phyloP scores from a whole-genome alignment of 2,329 filamentous ascomycete species.

The Cladosporium cucumerinum region DNA sequence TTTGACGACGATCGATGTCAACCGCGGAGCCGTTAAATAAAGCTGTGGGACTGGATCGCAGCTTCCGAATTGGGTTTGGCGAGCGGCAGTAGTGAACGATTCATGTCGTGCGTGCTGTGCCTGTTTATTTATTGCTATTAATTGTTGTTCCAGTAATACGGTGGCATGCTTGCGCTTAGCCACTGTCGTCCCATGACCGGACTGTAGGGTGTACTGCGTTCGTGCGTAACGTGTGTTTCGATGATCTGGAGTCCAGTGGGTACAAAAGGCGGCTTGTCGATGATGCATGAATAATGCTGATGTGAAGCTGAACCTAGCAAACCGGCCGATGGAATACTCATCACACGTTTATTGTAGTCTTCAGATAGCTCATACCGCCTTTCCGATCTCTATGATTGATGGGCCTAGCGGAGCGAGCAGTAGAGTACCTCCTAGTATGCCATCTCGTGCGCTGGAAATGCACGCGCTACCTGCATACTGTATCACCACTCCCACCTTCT shows the following conservation, averaged over 20 bases:
- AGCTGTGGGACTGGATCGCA: constrained; percentile 5
- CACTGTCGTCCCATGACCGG: neutral
- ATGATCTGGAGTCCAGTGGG: neutral
- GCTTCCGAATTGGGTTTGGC: neutral
- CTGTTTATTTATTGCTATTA: neutral
- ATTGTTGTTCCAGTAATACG: neutral
- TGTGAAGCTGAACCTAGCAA: neutral
- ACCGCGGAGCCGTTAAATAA: neutral
- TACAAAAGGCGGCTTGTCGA: neutral
- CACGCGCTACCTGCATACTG: neutral
- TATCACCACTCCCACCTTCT: neutral
- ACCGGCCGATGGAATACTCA: neutral
- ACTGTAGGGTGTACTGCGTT: neutral
- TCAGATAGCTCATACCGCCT: neutral
- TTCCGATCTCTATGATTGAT: neutral
- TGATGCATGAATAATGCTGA: neutral
- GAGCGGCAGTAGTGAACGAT: neutral
- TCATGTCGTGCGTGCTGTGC: neutral
- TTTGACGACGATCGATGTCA: neutral
- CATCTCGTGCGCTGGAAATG: neutral
- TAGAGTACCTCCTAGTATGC: neutral
- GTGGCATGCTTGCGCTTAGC: neutral
- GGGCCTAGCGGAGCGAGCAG: neutral
- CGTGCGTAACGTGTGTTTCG: neutral
- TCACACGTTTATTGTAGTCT: neutral